Percentiles rank a stretch among this genome's conserved stretches.
Conservation (phyloP, 345 rosid species). For the Gossypium mustelinum region DNA sequence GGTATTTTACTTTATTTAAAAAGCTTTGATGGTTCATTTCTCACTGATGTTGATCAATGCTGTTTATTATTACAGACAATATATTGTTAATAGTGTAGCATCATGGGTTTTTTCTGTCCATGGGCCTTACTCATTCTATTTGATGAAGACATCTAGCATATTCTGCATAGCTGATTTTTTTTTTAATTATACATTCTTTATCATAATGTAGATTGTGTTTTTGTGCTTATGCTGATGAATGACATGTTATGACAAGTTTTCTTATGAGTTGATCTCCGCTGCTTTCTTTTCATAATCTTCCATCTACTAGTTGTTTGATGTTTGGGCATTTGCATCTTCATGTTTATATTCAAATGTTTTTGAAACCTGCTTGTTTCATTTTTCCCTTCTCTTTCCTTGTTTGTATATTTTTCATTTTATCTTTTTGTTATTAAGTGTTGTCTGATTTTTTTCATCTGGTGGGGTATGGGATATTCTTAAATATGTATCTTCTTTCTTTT, state of each 20-base stretch:
- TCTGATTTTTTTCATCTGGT: not conserved
- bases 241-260: not conserved
- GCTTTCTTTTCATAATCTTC: not conserved
- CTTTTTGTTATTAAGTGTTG: not conserved
- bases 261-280: not conserved
- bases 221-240: not conserved
- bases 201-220: not conserved
- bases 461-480: not conserved
- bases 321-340: constrained; percentile 6
- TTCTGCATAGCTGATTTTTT: not conserved
- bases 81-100: not conserved
- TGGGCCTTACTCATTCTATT: not conserved
- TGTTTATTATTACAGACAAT: not conserved
- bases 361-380: not conserved
- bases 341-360: not conserved
- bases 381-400: not conserved
- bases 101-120: not conserved
- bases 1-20: constrained; percentile 51
- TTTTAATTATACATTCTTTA: not conserved
- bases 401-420: not conserved
- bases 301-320: not conserved
- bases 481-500: not conserved
- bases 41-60: not conserved
- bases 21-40: not conserved
- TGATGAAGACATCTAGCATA: not conserved